These are phyloP conservation scores for Teratosphaeria epicoccoides DNA, from an alignment of 2,329 filamentous ascomycete genomes.

Conservation along the genomic window DNA sequence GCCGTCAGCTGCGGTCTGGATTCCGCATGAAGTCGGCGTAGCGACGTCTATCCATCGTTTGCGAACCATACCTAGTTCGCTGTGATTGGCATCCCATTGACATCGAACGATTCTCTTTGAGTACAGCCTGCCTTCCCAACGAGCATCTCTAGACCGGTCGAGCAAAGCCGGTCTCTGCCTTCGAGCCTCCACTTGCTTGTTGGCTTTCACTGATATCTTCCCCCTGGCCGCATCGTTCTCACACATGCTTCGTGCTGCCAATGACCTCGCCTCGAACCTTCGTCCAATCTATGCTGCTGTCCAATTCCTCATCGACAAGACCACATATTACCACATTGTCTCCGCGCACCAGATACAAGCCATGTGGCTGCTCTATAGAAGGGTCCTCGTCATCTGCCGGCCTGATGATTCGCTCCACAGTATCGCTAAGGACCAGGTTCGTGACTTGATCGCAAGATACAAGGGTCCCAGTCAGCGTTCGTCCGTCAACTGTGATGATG, in stretches of 20 bases:
- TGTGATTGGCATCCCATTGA: background rate
- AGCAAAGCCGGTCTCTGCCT: background rate
- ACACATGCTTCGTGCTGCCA: constrained; percentile 70
- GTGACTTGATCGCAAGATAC: constrained; percentile 83
- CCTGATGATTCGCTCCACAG: constrained; percentile 82
- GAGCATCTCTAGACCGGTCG: background rate
- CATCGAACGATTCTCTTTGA: background rate
- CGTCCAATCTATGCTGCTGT: constrained; percentile 83
- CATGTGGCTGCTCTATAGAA: constrained; percentile 70
- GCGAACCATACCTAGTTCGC: too few species aligned
- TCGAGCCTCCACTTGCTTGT: background rate
- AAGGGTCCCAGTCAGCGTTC: constrained; percentile 65
- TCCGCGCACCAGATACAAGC: constrained; percentile 82
- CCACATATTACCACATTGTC: constrained; percentile 91
- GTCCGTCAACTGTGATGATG: constrained; percentile 83
- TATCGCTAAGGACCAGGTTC: constrained; percentile 76
- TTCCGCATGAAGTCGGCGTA: background rate
- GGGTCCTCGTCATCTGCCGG: constrained; percentile 72
- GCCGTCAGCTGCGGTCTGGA: background rate
- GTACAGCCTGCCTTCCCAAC: background rate
- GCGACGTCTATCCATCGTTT: background rate
- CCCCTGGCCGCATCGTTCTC: constrained; percentile 15
- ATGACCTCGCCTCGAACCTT: constrained; percentile 79
- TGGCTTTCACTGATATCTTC: background rate
- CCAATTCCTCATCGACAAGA: constrained; percentile 77